Evolutionary conservation across 768 basidiomycete species (phyloP), one percentile per base, ranked within the genome.

Genomic region (Pisolithus marmoratus): DNA sequence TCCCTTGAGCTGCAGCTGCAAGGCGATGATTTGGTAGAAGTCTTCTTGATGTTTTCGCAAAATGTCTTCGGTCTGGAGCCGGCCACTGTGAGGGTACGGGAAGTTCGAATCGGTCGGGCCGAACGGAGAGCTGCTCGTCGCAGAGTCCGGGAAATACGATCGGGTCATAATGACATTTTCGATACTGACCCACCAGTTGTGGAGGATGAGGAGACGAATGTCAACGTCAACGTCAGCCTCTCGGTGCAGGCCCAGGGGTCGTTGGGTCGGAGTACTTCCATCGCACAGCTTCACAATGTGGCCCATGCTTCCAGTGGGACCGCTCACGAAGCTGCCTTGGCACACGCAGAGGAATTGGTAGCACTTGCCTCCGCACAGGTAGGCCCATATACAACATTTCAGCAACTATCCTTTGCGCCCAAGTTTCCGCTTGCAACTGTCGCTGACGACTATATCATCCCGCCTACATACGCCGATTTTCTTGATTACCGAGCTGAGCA

Each of bases 61-160:
- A 94, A 92, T 56, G 88, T 94, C 26, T 94, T 94, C 62, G 92
- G 93, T 11, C 71, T 94, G 36, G 92, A 94, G 64, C 92, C 92
- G 9, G 91, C 91, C 2, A 95, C 93, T 1, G 92, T 95, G 19
- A 81, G 92, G 24, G 92, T 95, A n/a, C 83, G 92, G 5, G 93
- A 95, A 67, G 92, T 95, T 22, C 79, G 93, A 31, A 91, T 94
- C 41, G 92, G 90, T 7, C 82, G 92, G 4, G 88, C 89, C 2
- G 93, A 94, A 66, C 79, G 92, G 29, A 72, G 93, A 53, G 90
- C 91, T 11, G 89, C 91, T 20, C 76, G 92, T 31, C 77, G 93
- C 51, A 77, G 91, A 48, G 83, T 87, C 14, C 80, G 90, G 31
- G 87, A 87, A 63, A 77, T 76, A 34, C 74, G 83, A 49, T 62